phyloP scores from a whole-genome alignment of 495 filamentous ascomycete genomes.

The Podospora conica region DNA sequence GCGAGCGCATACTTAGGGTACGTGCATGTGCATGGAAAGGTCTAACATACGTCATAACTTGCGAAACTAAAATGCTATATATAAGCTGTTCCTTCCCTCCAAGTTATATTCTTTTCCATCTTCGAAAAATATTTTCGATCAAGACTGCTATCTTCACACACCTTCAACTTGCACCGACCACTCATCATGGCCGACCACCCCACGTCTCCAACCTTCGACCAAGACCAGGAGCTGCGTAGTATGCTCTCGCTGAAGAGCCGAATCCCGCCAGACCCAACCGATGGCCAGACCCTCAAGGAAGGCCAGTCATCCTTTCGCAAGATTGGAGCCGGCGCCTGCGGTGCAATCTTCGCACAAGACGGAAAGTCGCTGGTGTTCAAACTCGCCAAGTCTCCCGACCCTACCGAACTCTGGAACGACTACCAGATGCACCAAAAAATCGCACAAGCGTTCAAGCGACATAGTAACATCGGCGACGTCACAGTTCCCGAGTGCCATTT shows the following conservation, averaged over 20 bases:
- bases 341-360: conserved; percentile 11
- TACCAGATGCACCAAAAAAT: neutral
- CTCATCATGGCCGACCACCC: neutral
- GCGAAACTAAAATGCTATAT: too few species aligned
- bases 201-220: neutral
- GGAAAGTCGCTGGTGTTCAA: conserved; percentile 1
- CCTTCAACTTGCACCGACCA: neutral
- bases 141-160: neutral
- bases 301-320: conserved; percentile 2
- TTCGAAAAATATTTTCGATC: too few species aligned
- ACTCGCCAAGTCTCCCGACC: conserved; percentile 4
- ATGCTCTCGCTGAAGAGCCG: neutral
- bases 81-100: too few species aligned
- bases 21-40: too few species aligned
- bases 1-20: too few species aligned
- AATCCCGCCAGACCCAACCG: neutral
- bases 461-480: conserved; percentile 5
- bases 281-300: neutral
- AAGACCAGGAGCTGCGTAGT: neutral
- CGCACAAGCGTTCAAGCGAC: neutral
- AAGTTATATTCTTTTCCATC: too few species aligned
- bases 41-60: too few species aligned
- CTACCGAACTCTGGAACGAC: conserved; percentile 12
- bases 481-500: neutral
- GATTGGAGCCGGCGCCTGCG: conserved; percentile 21